Evolutionary conservation across 192 early-diverging fungal genomes (phyloP), one percentile per base, ranked within the genome.

Genomic region (Backusella macrospora): DNA sequence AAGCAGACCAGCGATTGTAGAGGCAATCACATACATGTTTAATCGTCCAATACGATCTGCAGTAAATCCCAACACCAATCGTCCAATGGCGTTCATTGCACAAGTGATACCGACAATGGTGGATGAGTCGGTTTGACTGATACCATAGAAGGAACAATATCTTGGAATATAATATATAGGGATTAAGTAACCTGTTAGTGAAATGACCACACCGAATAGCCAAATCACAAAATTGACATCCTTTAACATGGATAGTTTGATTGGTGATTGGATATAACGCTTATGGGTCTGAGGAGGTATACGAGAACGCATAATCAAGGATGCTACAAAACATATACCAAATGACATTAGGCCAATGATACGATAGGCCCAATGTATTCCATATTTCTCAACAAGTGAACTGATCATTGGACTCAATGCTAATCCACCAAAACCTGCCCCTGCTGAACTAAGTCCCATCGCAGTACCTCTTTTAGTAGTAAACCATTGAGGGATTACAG

Each of bases 381-480:
- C 92, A 21, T 89, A 55, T n/a, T 68, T 69, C 48, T 81, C 78
- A 9, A 95, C 78, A n/a, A 93, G 42, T 26, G 23, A 29, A 10
- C 39, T 47, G 55, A 62, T 49, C 73, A 75, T 67, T 2, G 73
- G 73, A 66, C 65, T 68, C 9, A 75, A 40, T 26, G 66, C 65
- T 6, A 75, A 78, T 7, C 92, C 92, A 52, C 93, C 93, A 69
- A 92, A 72, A 13, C 93, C 93, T 21, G 84, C 80, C 3, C 93
- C 93, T 55, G 90, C 66, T n/a, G 81, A 81, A 15, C 82, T 79
- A 45, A 85, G 81, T 7, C 88, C 89, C 10, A 85, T 78, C 0
- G 89, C 89, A 23, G 92, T 62, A 0, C 86, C 89, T 4, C 92
- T 84, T 34, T 77, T 65, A 63, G 81, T 87, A 62, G 73, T 68